Conservation (phyloP, 345 rosid species). For the Populus euphratica region DNA sequence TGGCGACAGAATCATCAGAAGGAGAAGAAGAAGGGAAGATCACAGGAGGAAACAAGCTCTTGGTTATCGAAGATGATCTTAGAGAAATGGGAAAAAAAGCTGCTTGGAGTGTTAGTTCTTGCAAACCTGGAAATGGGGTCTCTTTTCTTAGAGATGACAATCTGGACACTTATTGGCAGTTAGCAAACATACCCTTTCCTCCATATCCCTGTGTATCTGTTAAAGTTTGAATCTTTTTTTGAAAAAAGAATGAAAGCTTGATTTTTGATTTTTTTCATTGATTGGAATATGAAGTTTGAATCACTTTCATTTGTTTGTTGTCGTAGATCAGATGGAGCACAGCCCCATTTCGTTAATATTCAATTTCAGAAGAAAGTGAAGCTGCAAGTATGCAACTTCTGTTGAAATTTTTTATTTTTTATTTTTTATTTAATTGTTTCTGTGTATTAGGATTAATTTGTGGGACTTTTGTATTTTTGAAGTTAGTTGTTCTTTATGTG, state of each 20-base stretch:
- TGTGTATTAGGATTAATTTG: background rate
- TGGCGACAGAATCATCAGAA: conserved; percentile 92
- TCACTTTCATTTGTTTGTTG: background rate
- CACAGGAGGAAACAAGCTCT: conserved; percentile 55
- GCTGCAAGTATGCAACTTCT: conserved; percentile 50
- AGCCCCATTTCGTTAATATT: conserved; percentile 90
- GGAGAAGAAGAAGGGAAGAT: conserved; percentile 90
- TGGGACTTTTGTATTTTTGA: conserved; percentile 11
- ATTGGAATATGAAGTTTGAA: background rate
- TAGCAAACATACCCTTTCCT: conserved; percentile 8
- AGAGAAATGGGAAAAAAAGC: conserved; percentile 90
- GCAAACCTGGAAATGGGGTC: conserved; percentile 91
- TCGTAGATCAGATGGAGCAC: conserved; percentile 87
- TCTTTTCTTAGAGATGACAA: conserved; percentile 80
- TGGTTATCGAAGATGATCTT: conserved; percentile 68
- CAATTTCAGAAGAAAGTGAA: conserved; percentile 95
- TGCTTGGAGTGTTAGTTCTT: conserved; percentile 96
- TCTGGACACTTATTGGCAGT: conserved; percentile 95
- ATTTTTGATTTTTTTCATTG: background rate
- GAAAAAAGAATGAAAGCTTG: background rate
- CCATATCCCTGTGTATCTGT: background rate
- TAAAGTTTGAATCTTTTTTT: background rate
- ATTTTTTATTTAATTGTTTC: background rate
- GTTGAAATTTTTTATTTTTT: background rate
- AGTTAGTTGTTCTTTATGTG: conserved; percentile 74